phyloP scores from a whole-genome alignment of 768 basidiomycete genomes.

The Hericium rajendrae region DNA sequence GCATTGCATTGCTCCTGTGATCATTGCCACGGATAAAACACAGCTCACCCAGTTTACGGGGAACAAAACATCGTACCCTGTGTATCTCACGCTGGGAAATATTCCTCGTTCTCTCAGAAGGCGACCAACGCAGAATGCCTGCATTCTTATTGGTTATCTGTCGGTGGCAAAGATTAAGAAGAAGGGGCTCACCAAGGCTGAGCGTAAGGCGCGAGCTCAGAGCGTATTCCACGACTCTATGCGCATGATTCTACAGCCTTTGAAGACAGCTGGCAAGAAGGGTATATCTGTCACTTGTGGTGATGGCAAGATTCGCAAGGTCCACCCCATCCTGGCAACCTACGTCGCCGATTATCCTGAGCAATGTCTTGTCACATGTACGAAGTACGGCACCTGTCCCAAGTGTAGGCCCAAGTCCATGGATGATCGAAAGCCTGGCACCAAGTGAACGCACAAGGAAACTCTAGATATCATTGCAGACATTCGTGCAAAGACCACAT shows the following conservation, averaged over 20 bases:
- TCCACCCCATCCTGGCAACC: constrained; percentile 14
- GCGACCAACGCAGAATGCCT: constrained; percentile 8
- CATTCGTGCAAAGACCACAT: too few relatives aligned
- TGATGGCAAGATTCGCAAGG: constrained; percentile 8
- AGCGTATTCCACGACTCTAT: constrained; percentile 15
- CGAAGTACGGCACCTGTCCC: neutral
- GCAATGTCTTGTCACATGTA: constrained; percentile 11
- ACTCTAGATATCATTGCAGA: neutral
- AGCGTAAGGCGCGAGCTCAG: neutral
- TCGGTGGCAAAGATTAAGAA: constrained; percentile 11
- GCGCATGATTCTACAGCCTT: constrained; percentile 6
- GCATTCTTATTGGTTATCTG: constrained; percentile 19
- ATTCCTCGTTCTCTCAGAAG: constrained; percentile 14
- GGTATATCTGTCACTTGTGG: constrained; percentile 12
- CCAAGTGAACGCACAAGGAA: too few relatives aligned
- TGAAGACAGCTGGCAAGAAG: constrained; percentile 7
- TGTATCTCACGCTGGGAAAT: constrained; percentile 22
- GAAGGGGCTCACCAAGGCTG: neutral
- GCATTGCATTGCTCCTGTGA: constrained; percentile 10
- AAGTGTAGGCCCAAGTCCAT: neutral
- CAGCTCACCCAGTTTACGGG: constrained; percentile 12
- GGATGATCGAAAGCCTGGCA: too few relatives aligned
- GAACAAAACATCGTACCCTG: constrained; percentile 18
- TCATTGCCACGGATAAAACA: constrained; percentile 15
- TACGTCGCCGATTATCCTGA: constrained; percentile 17